phyloP scores from a whole-genome alignment of 2,329 filamentous ascomycete genomes.

The Penicillium griseofulvum region DNA sequence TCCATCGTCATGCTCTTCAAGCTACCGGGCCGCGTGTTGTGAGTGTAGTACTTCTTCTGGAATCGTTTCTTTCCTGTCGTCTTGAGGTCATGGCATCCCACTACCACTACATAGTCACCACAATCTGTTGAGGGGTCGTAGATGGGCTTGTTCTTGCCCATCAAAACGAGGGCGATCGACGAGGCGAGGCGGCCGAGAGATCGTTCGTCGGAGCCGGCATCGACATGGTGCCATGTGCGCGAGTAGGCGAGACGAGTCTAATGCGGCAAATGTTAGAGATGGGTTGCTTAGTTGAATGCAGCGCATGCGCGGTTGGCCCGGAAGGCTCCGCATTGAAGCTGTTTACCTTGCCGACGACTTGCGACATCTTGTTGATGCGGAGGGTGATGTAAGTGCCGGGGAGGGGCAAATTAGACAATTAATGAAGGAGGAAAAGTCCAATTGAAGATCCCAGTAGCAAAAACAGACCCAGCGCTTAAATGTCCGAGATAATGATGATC shows the following conservation, averaged over 20 bases:
- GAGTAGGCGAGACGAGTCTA: slow-evolving; percentile 96
- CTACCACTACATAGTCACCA: slow-evolving; percentile 96
- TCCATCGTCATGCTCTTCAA: slow-evolving; percentile 92
- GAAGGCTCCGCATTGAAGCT: slow-evolving; percentile 8
- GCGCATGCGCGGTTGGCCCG: background rate
- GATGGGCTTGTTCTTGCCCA: slow-evolving; percentile 99
- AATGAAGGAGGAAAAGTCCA: background rate
- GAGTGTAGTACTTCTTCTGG: slow-evolving; percentile 94
- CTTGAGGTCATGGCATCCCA: slow-evolving; percentile 80
- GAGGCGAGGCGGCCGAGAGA: slow-evolving; percentile 88
- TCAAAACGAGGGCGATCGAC: slow-evolving; percentile 79
- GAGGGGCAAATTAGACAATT: background rate
- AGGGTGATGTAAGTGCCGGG: slow-evolving; percentile 1
- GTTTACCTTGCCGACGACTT: slow-evolving; percentile 46
- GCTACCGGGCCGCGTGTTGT: slow-evolving; percentile 85
- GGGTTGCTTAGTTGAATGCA: background rate
- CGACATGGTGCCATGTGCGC: slow-evolving; percentile 88
- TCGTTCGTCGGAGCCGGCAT: slow-evolving; percentile 67
- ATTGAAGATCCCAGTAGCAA: background rate
- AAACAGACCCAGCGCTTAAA: background rate
- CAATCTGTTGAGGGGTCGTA: slow-evolving; percentile 97
- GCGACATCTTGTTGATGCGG: slow-evolving; percentile 39
- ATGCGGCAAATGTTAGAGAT: slow-evolving; percentile 3
- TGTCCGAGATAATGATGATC: slow-evolving; percentile 7
- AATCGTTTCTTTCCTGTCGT: slow-evolving; percentile 87